phyloP scores from a whole-genome alignment of 2,329 filamentous ascomycete genomes.

The Fusarium ramigenum region DNA sequence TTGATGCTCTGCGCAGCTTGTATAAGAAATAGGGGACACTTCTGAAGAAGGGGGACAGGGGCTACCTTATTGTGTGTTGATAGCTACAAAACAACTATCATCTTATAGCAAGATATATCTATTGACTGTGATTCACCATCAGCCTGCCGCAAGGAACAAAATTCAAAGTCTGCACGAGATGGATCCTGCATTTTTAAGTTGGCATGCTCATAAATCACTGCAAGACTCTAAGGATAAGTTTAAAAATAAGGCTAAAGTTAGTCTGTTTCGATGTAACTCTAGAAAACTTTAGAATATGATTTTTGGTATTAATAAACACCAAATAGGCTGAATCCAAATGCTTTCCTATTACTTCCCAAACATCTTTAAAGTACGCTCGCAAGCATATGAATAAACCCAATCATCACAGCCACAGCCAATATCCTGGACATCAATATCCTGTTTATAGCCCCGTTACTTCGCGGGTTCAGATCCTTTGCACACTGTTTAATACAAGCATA shows the following conservation, averaged over 20 bases:
- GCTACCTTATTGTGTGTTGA: no score
- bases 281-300: neutral
- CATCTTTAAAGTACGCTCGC: neutral
- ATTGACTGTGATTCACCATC: neutral
- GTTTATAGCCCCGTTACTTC: neutral
- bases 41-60: neutral
- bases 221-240: neutral
- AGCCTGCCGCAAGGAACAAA: no score
- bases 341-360: neutral
- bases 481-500: conserved; percentile 30
- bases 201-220: neutral
- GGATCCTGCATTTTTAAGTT: neutral
- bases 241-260: neutral
- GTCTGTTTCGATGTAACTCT: neutral
- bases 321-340: neutral
- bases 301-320: neutral
- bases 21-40: neutral
- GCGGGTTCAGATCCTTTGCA: conserved; percentile 27
- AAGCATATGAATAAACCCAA: neutral
- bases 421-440: neutral
- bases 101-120: neutral
- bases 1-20: conserved; percentile 33
- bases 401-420: neutral
- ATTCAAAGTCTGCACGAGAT: no score
- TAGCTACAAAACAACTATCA: neutral